phyloP scores from a whole-genome alignment of 305 asterid genomes.

The Ilex paraguariensis region DNA sequence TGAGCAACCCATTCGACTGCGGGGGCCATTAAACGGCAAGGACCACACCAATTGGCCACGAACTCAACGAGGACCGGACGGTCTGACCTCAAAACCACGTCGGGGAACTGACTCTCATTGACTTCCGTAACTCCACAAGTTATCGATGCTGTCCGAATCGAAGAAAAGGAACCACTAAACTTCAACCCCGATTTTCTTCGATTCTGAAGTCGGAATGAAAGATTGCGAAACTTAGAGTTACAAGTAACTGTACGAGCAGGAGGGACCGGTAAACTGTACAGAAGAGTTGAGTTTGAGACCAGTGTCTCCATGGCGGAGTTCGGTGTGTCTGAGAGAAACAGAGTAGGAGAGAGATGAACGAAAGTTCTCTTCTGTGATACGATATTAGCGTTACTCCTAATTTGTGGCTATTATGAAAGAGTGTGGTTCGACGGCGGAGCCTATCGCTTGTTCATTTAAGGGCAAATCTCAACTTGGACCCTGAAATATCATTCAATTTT shows the following conservation, averaged over 20 bases:
- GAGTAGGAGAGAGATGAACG: too few species aligned
- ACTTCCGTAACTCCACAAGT: conserved; percentile 38
- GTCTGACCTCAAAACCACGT: conserved; percentile 69
- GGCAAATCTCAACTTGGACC: too few species aligned
- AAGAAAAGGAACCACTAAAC: not conserved
- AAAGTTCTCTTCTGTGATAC: too few species aligned
- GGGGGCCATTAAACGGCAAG: conserved; percentile 84
- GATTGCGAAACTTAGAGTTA: not conserved
- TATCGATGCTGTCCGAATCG: not conserved
- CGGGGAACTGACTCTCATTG: conserved; percentile 47
- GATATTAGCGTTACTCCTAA: too few species aligned
- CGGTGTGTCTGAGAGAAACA: too few species aligned
- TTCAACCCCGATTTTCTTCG: not conserved
- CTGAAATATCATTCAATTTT: too few species aligned
- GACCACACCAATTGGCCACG: conserved; percentile 92
- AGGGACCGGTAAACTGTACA: not conserved
- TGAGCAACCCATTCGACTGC: conserved; percentile 66
- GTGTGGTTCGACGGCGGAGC: too few species aligned
- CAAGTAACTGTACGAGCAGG: not conserved
- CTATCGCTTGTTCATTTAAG: too few species aligned
- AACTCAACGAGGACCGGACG: conserved; percentile 91
- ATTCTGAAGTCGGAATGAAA: not conserved
- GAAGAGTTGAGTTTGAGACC: not conserved
- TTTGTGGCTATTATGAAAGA: too few species aligned
- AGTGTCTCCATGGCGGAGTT: too few species aligned